Conservation (phyloP, 2,329 filamentous ascomycete species). For the Orbilia brochopaga region DNA sequence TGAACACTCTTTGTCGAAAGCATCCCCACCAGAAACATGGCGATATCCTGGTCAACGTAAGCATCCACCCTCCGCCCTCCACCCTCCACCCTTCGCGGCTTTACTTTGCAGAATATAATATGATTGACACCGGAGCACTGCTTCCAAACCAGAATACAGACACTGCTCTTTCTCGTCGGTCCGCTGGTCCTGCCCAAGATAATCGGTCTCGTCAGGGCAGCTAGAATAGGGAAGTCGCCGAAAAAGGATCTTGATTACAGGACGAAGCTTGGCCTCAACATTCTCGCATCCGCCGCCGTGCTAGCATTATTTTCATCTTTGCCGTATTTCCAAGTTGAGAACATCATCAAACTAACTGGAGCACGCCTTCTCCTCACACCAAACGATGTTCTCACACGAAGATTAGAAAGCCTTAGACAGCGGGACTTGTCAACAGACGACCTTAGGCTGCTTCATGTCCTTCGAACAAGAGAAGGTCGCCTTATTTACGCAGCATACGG, state of each 20-base stretch:
- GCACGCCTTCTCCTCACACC: constrained; percentile 80
- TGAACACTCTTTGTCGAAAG: not conserved
- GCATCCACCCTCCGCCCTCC: not conserved
- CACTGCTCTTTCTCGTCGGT: constrained; percentile 66
- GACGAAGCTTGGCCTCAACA: constrained; percentile 66
- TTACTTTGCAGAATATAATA: no score
- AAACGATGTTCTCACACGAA: constrained; percentile 81
- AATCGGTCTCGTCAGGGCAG: constrained; percentile 69
- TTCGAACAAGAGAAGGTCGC: constrained; percentile 73
- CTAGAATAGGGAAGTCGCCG: constrained; percentile 56
- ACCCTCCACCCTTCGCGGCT: no score
- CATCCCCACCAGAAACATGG: constrained; percentile 8
- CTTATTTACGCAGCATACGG: constrained; percentile 85
- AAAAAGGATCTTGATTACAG: constrained; percentile 64
- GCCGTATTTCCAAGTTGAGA: constrained; percentile 73
- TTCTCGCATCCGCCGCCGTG: constrained; percentile 65
- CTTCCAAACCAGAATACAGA: constrained; percentile 58
- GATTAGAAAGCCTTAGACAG: constrained; percentile 68
- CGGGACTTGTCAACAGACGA: constrained; percentile 64
- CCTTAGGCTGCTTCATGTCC: constrained; percentile 69
- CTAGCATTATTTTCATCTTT: constrained; percentile 69
- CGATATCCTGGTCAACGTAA: constrained; percentile 54
- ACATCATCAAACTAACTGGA: constrained; percentile 77
- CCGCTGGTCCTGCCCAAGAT: constrained; percentile 73
- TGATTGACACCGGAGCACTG: constrained; percentile 40